Conservation (phyloP, 2,329 filamentous ascomycete species). For the Tolypocladium amazonense region DNA sequence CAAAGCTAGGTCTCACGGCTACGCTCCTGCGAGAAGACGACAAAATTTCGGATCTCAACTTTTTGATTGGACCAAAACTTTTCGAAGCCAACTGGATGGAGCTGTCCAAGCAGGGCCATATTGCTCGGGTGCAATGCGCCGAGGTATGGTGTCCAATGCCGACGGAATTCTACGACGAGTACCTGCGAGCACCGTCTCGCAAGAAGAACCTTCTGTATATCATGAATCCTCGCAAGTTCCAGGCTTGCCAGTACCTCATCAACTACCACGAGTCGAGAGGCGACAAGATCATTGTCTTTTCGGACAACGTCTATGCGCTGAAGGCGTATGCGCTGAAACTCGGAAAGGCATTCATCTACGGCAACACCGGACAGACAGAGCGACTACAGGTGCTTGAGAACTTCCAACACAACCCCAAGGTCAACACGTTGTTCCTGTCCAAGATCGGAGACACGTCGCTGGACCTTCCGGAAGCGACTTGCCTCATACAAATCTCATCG, state of each 20-base stretch:
- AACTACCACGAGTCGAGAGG: conserved; percentile 91
- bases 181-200: conserved; percentile 56
- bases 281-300: conserved; percentile 97
- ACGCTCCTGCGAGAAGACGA: conserved; percentile 93
- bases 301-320: conserved; percentile 90
- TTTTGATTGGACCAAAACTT: conserved; percentile 91
- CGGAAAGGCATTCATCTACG: conserved; percentile 82
- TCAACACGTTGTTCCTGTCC: conserved; percentile 90
- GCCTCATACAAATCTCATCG: conserved; percentile 92
- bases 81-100: conserved; percentile 99
- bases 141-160: conserved; percentile 99
- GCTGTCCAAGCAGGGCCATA: conserved; percentile 90
- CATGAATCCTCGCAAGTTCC: conserved; percentile 97
- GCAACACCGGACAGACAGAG: conserved; percentile 76
- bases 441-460: conserved; percentile 99
- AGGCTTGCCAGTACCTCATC: conserved; percentile 96
- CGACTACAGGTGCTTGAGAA: conserved; percentile 83
- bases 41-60: conserved; percentile 96
- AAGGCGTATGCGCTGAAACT: conserved; percentile 76
- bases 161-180: conserved; percentile 94
- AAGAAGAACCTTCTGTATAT: conserved; percentile 59
- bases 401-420: conserved; percentile 82
- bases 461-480: conserved; percentile 91
- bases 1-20: conserved; percentile 88
- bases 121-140: conserved; percentile 92